Base-by-base conservation (phyloP, 805 yeast species). In the Schwanniomyces pseudopolymorphus region DNA sequence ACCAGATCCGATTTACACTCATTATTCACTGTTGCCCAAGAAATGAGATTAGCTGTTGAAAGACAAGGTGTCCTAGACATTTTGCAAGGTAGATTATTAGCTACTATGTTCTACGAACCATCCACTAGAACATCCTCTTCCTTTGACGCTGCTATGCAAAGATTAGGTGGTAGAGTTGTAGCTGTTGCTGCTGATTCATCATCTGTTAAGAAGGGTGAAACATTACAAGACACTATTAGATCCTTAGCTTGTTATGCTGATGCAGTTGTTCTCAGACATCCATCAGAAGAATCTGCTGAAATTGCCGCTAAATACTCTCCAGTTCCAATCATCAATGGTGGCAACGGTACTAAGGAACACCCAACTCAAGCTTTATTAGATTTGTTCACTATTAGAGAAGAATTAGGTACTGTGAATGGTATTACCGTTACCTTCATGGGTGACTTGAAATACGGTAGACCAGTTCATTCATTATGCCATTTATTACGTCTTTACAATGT, bases 121-220 rank as follows among this genome's bases (percentile, higher is more conserved):
- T 89, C 97, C 5, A 95, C 99, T 33, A 83, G 99, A 73, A 94
- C 99, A 27, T 83, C 95, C 16, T 84, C 97, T 19, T 94, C 98
- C 1, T 95, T 95, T 66, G 96, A 94, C 67, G 97, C 97, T 59
- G 99, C 99, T 50, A 94, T 94, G 99, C 98, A 94, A 78, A 87
- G 99, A 75, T 79, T 94, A 59, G 99, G 99, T 68, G 99, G 99
- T 64, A 83, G 96, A 70, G 96, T 90, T 57, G 87, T 95, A 56
- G 80, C 95, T 45, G 87, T 94, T 54, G 79, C 87, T 52, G 87
- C 94, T 50, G 83, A 80, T 54, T 79, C 90, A 27, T 91, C 98
- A n/a, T 89, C 97, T 20, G 97, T 91, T 42, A 88, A 89, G 76
- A 94, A 94, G 79, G 99, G 99, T 56, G 99, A 94, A 78, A 87